Evolutionary conservation across 2,329 filamentous ascomycete species (phyloP), one percentile per base, ranked within the genome.

Genomic region (Metarhizium sp.): DNA sequence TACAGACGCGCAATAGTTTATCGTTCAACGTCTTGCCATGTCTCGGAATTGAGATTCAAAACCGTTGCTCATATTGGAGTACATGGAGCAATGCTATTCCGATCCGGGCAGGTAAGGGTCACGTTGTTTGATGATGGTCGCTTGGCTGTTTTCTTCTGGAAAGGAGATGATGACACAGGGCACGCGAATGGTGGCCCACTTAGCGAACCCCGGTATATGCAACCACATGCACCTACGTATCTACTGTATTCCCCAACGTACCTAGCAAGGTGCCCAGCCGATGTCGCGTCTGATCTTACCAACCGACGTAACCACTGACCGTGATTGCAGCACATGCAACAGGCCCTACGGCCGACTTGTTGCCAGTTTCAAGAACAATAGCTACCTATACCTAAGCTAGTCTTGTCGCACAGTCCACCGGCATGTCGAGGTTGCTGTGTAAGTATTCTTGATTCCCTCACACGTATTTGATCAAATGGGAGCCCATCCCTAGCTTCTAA

Each of bases 391-490:
- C 32, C 18, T 16, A 11, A 20, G 10, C 42, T 20, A 6, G n/a
- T 16, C 8, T 45, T 20, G 42, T 45, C n/a, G 45, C 45, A 7
- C 29, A 53, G 38, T 34, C 50, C 45, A 55, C 54, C 53, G 59
- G 57, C 59, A 82, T 82, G 79, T 77, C 79, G 65, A 76, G 78
- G 64, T 67, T 82, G 62, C 67, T 82, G 51, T 77, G 79, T 82
- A 66, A 69, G 78, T 67, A 30, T 45, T 8, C 3, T 45, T 45
- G 42, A 45, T 20, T 18, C 18, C 16, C 18, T 20, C 18, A 45
- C 6, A 20, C 18, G 16, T 16, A 6, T 45, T 7, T 20, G 42
- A 20, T 20, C 18, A 25, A 10, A 5, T 10, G 18, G n/a, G 42
- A 16, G 20, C 32, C 47, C 11, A 20, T 48, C 10, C 13, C 45